Percentiles rank a stretch among this genome's conserved stretches.
Evolutionary conservation across 1,284 basidiomycete species (phyloP).

Genomic region (Boletus holoroseus): DNA sequence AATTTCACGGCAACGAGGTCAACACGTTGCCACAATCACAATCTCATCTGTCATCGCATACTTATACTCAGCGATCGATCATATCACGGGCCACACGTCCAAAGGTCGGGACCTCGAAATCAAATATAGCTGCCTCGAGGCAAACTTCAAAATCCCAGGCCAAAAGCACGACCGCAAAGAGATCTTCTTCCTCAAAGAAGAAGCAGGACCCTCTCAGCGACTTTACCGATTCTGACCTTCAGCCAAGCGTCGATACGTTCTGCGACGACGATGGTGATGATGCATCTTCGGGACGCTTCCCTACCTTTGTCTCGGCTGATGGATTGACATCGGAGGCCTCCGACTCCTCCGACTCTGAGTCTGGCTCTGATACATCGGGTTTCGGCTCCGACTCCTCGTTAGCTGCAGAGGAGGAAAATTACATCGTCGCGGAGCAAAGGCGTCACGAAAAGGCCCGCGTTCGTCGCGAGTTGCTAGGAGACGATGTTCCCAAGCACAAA

Average conservation of each 20-base stretch:
- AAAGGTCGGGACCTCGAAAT: conserved; percentile 21
- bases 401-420: conserved; percentile 57
- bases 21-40: conserved; percentile 34
- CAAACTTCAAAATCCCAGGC: conserved; percentile 33
- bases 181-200: conserved; percentile 32
- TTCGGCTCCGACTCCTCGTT: conserved; percentile 54
- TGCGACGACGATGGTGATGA: conserved; percentile 35
- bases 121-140: conserved; percentile 35
- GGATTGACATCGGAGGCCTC: conserved; percentile 45
- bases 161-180: conserved; percentile 41
- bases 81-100: conserved; percentile 27
- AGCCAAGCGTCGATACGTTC: conserved; percentile 14
- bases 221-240: conserved; percentile 33
- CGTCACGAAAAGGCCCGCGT: conserved; percentile 45
- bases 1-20: conserved; percentile 29
- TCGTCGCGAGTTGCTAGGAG: conserved; percentile 51
- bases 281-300: conserved; percentile 42
- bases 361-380: conserved; percentile 35
- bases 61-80: conserved; percentile 19
- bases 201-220: conserved; percentile 29
- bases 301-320: conserved; percentile 66
- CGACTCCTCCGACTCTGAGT: conserved; percentile 37
- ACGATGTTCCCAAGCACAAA: conserved; percentile 44
- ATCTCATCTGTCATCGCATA: conserved; percentile 31
- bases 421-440: conserved; percentile 48